phyloP scores from a whole-genome alignment of 2,329 filamentous ascomycete species.

The Fusarium veterinarium region DNA sequence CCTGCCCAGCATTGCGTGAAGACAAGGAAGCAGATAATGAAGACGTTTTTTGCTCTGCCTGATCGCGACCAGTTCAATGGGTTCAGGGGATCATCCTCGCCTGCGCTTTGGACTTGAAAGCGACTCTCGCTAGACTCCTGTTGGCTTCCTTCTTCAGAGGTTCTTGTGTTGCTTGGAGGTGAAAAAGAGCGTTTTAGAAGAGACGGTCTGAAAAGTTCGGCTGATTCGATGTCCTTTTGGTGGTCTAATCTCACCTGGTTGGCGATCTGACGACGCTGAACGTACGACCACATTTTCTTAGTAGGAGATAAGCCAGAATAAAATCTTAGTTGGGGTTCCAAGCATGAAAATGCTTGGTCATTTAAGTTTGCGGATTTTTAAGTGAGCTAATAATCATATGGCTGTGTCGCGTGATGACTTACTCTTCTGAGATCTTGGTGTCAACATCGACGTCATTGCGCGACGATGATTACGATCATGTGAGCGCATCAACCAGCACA shows the following conservation, averaged over 20 bases:
- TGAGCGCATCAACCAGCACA: background rate
- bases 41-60: slow-evolving; percentile 44
- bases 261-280: background rate
- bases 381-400: background rate
- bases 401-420: background rate
- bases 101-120: background rate
- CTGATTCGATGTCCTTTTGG: background rate
- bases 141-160: background rate
- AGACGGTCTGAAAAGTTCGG: background rate
- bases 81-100: slow-evolving; percentile 51
- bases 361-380: background rate
- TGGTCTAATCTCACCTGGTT: background rate
- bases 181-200: background rate
- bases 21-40: slow-evolving; percentile 54
- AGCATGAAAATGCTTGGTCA: background rate
- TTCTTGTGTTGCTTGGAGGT: background rate
- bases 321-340: background rate
- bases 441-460: background rate
- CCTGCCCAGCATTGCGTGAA: slow-evolving; percentile 57
- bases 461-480: background rate
- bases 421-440: background rate
- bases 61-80: slow-evolving; percentile 54
- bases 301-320: too few relatives aligned
- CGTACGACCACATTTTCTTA: background rate
- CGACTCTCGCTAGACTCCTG: background rate